phyloP scores from a whole-genome alignment of 805 yeast genomes.

The Saccharomycopsis sp. region DNA sequence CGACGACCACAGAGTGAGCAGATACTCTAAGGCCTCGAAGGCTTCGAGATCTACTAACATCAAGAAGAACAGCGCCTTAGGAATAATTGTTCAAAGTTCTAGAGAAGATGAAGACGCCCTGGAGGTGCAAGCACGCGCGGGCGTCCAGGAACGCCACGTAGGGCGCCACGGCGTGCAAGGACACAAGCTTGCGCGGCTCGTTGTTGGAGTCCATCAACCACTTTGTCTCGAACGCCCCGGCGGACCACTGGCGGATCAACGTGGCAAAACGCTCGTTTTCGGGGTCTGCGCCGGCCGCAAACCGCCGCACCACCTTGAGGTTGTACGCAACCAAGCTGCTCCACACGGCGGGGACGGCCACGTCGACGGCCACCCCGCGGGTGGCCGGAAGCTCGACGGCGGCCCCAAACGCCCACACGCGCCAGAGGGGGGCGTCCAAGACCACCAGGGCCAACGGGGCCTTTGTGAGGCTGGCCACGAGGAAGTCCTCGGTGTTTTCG shows the following conservation, averaged over 20 bases:
- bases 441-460: constrained; percentile 9
- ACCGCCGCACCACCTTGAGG: constrained; percentile 24
- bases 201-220: constrained; percentile 58
- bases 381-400: constrained; percentile 35
- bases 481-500: constrained; percentile 22
- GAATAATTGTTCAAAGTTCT: constrained; percentile 40
- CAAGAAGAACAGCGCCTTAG: constrained; percentile 46
- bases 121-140: constrained; percentile 32
- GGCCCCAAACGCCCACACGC: constrained; percentile 24
- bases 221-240: constrained; percentile 66
- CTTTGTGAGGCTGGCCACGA: constrained; percentile 21
- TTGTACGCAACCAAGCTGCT: constrained; percentile 54
- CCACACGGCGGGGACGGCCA: constrained; percentile 52
- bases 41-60: constrained; percentile 6
- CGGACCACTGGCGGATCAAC: constrained; percentile 58
- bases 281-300: constrained; percentile 13
- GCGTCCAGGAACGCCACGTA: constrained; percentile 44
- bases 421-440: constrained; percentile 19
- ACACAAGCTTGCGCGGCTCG: constrained; percentile 33
- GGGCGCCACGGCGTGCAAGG: constrained; percentile 63
- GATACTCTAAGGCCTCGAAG: constrained; percentile 3
- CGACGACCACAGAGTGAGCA: constrained; percentile 23
- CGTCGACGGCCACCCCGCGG: constrained; percentile 39
- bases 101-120: constrained; percentile 38
- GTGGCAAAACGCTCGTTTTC: constrained; percentile 27